Base-by-base conservation (phyloP, 1,284 basidiomycete species). In the Fereydounia khargensis region DNA sequence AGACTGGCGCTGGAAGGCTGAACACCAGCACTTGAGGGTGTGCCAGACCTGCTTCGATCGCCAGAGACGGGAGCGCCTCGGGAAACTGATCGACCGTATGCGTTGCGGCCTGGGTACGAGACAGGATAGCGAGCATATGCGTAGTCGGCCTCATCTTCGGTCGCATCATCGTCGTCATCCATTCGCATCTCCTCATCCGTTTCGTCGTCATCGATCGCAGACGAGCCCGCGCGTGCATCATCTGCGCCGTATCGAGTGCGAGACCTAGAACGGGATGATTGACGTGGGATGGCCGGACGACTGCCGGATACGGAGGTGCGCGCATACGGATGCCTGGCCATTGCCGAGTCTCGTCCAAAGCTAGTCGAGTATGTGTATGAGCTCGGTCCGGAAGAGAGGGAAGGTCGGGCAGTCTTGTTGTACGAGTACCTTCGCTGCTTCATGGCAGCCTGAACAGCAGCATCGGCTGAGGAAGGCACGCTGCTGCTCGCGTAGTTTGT, bases 111-210 rank as follows among this genome's bases (percentile, higher is more conserved):
- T 1, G 23, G 17, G 31, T 56, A 59, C 0, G 52, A 51, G 3
- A 51, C 42, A 23, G 54, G 45, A 40, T 57, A 44, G 8, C 46
- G 36, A 13, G 46, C 35, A 23, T 47, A 39, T 6, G 47, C 39
- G 34, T 46, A 47, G 22, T 70, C 68, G 6, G 53, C 54, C 27
- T 71, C 70, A 33, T 70, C 68, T 25, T 70, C 70, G 11, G 68
- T 70, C 3, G 53, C 65, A 28, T 66, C 59, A 25, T 65, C 68
- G 16, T 51, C 47, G 21, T 48, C 27, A 32, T 53, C 62, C 42
- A 66, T 54, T 21, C 51, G 51, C 58, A 69, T 60, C 46, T 74
- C 70, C 19, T 74, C 72, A 43, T 73, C 71, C 8, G 71, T 72
- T 50, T 67, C 71, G 37, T 74, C 72, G 36, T 73, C 72, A 28